Conservation (phyloP, 2,329 filamentous ascomycete species). For the Beauveria sp. region DNA sequence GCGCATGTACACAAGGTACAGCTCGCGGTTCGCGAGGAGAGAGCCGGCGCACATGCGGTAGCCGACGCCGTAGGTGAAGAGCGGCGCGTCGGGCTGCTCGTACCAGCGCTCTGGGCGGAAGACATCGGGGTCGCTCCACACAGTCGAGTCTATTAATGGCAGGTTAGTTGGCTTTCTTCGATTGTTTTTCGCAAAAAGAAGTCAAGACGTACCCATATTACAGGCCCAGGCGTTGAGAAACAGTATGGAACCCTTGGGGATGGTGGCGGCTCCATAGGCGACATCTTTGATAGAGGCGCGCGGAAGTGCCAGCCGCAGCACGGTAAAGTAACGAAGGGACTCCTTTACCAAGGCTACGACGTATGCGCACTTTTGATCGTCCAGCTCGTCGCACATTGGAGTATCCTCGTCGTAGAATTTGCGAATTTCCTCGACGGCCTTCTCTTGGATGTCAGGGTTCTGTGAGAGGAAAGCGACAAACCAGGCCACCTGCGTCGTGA, state of each 20-base stretch:
- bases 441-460: conserved; percentile 54
- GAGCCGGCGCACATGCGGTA: conserved; percentile 59
- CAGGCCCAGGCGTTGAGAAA: conserved; percentile 63
- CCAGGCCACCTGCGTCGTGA: conserved; percentile 60
- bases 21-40: conserved; percentile 54
- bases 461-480: conserved; percentile 53
- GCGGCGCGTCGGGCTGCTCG: conserved; percentile 51
- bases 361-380: conserved; percentile 58
- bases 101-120: conserved; percentile 56
- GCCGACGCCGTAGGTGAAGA: conserved; percentile 56
- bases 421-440: conserved; percentile 48
- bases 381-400: conserved; percentile 51
- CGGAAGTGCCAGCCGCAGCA: conserved; percentile 55
- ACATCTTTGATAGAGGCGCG: conserved; percentile 54
- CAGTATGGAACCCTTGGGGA: conserved; percentile 55
- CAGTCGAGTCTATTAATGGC: conserved; percentile 32
- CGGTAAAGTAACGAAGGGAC: conserved; percentile 54
- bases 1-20: conserved; percentile 57
- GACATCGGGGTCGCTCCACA: conserved; percentile 50
- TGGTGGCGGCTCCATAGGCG: conserved; percentile 46
- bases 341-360: conserved; percentile 57
- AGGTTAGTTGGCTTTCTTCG: not conserved
- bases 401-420: conserved; percentile 43
- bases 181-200: not conserved
- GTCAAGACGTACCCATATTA: conserved; percentile 49